phyloP scores from a whole-genome alignment of 1,284 basidiomycete genomes.

The Exobasidium rhododendri region DNA sequence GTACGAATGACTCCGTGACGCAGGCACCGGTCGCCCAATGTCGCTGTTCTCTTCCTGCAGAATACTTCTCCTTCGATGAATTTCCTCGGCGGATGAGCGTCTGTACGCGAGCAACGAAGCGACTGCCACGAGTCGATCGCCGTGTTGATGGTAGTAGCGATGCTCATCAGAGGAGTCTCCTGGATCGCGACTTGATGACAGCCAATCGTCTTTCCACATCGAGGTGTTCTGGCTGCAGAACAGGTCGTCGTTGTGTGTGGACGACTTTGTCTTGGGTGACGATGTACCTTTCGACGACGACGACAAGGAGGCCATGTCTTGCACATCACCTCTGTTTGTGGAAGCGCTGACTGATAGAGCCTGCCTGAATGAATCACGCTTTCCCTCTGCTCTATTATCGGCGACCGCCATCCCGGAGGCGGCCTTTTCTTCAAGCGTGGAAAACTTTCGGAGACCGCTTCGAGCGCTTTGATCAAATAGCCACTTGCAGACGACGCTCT shows the following conservation, averaged over 20 bases:
- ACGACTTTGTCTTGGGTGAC: not conserved
- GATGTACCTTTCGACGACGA: not conserved
- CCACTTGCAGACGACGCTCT: slow-evolving; percentile 42
- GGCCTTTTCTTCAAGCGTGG: slow-evolving; percentile 16
- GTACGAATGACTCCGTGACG: too few relatives aligned
- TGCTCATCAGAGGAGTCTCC: not conserved
- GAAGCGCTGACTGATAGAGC: slow-evolving; percentile 1
- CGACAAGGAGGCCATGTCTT: not conserved
- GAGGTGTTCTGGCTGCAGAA: too few relatives aligned
- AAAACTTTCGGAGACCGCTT: slow-evolving; percentile 36
- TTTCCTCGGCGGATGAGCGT: slow-evolving; percentile 13
- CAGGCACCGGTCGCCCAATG: too few relatives aligned
- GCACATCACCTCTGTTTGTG: too few relatives aligned
- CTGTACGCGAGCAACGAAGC: slow-evolving; percentile 1
- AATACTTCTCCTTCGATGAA: too few relatives aligned
- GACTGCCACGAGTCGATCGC: slow-evolving; percentile 11
- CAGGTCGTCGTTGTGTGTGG: too few relatives aligned
- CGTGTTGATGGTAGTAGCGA: too few relatives aligned
- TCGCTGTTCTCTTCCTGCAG: too few relatives aligned
- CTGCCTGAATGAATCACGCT: too few relatives aligned
- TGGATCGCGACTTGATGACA: too few relatives aligned
- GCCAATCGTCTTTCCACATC: too few relatives aligned
- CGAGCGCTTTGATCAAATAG: slow-evolving; percentile 41
- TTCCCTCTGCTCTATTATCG: not conserved
- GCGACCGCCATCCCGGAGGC: not conserved